Evolutionary conservation across 2,329 filamentous ascomycete species (phyloP), one percentile per base, ranked within the genome.

Genomic region (Pseudocercospora eumusae): DNA sequence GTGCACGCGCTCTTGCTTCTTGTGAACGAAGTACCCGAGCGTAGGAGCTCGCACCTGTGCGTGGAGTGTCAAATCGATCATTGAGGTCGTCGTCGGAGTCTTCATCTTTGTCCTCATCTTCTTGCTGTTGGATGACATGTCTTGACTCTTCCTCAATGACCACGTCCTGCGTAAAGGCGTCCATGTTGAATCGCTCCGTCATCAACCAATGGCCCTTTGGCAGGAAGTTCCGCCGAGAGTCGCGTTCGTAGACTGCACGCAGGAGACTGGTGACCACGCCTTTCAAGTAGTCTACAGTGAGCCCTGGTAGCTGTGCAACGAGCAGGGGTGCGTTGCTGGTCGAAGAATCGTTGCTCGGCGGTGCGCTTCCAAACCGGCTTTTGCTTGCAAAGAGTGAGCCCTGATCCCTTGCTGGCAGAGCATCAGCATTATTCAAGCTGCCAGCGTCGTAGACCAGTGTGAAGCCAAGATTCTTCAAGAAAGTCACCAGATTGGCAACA

Each of bases 131-230:
- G 11, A 92, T 83, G 60, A 87, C 84, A 70, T 91, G 89, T 36
- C 90, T 83, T 54, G 81, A 84, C 73, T 96, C 88, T 73, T 97
- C 92, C 76, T 99, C 95, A 50, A 87, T 82, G 2, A 97, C 92
- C 1, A 98, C 93, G 1, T 91, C 89, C 8, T 86, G 83, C 50
- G 96, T 89, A 71, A 98, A 98, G 0, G 89, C 60, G 86, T 64
- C 89, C 88, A 96, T 95, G 70, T 97, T 90, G 61, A 98, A 91
- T 20, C 82, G 81, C 64, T 87, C 88, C 0, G 90, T 95, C 93
- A 98, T 98, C 36, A 98, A 81, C 95, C 95, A 99, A 74, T 96
- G 93, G 54, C 87, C 85, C n/a, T 83, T 78, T 1, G 92, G 89
- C 21, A 98, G 78, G 73, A 98, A 98, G 28, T 85, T 87, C 21